A percentile compares a stretch with the other conserved stretches of the same genome.
Evolutionary conservation across 768 basidiomycete genomes (phyloP).

Genomic region (Trametes sanguinea): DNA sequence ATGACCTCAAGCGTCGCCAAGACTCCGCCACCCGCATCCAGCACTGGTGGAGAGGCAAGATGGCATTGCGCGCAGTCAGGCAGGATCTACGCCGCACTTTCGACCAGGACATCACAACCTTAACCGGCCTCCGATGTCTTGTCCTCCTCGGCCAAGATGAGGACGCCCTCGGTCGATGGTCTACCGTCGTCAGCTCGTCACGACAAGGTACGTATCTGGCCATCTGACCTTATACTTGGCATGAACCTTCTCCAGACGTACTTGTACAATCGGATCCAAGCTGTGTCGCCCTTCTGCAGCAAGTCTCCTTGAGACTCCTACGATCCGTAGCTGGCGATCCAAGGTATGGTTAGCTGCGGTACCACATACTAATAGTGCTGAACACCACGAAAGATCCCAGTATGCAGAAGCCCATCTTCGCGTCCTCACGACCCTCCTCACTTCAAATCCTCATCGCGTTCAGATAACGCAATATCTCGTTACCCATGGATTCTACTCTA

Average conservation of each 20-base stretch:
- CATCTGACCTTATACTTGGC: not conserved
- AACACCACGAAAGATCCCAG: conserved; percentile 43
- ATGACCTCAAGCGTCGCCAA: conserved; percentile 52
- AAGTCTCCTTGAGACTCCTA: conserved; percentile 51
- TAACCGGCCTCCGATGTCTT: conserved; percentile 64
- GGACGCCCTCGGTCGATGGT: conserved; percentile 49
- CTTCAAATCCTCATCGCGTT: conserved; percentile 28
- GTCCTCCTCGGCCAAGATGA: conserved; percentile 60
- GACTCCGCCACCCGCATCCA: conserved; percentile 67
- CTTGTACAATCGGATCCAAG: conserved; percentile 35
- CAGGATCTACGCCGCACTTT: conserved; percentile 51
- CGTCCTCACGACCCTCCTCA: conserved; percentile 51
- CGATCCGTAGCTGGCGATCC: conserved; percentile 50
- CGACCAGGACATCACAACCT: conserved; percentile 49
- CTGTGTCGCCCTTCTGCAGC: conserved; percentile 65
- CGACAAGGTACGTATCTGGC: conserved; percentile 31
- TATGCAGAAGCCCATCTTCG: conserved; percentile 49
- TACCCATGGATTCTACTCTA: conserved; percentile 45
- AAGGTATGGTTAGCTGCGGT: conserved; percentile 42
- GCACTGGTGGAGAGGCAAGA: conserved; percentile 64
- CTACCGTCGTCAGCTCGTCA: conserved; percentile 35
- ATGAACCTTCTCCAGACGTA: conserved; percentile 18
- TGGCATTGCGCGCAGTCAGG: conserved; percentile 44
- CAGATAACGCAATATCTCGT: conserved; percentile 49
- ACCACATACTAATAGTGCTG: not conserved